Evolutionary conservation across 1,284 basidiomycete genomes (phyloP).

Genomic region (Ganoderma lucidum): DNA sequence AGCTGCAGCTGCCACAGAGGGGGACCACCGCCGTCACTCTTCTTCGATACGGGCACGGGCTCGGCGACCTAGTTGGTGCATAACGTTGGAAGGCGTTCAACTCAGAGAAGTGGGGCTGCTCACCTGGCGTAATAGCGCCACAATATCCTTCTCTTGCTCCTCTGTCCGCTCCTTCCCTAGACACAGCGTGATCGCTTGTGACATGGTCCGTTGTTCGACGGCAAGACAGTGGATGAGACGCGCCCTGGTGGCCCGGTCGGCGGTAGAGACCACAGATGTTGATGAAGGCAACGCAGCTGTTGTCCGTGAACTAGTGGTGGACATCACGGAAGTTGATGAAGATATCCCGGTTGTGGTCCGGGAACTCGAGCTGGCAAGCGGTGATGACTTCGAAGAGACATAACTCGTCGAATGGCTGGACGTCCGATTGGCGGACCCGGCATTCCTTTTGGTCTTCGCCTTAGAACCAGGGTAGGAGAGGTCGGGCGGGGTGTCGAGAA

Average conservation of each 20-base stretch:
- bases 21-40: constrained; percentile 44
- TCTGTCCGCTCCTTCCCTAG: constrained; percentile 29
- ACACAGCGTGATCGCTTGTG: constrained; percentile 39
- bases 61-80: constrained; percentile 57
- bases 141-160: constrained; percentile 26
- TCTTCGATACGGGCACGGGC: constrained; percentile 44
- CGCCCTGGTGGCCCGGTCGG: constrained; percentile 36
- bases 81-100: constrained; percentile 3
- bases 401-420: constrained; percentile 12
- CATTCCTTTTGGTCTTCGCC: constrained; percentile 40
- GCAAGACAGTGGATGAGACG: constrained; percentile 67
- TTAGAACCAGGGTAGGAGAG: constrained; percentile 36
- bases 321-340: not conserved
- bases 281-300: not conserved
- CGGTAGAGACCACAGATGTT: constrained; percentile 1
- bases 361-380: not conserved
- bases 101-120: constrained; percentile 30
- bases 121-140: constrained; percentile 56
- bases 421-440: constrained; percentile 25
- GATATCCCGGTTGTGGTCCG: not conserved
- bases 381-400: constrained; percentile 5
- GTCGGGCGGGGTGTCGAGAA: constrained; percentile 53
- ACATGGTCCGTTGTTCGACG: constrained; percentile 51
- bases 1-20: constrained; percentile 62
- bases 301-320: not conserved